phyloP scores from a whole-genome alignment of 2,329 filamentous ascomycete species.

The Phaeosphaeria sp. region DNA sequence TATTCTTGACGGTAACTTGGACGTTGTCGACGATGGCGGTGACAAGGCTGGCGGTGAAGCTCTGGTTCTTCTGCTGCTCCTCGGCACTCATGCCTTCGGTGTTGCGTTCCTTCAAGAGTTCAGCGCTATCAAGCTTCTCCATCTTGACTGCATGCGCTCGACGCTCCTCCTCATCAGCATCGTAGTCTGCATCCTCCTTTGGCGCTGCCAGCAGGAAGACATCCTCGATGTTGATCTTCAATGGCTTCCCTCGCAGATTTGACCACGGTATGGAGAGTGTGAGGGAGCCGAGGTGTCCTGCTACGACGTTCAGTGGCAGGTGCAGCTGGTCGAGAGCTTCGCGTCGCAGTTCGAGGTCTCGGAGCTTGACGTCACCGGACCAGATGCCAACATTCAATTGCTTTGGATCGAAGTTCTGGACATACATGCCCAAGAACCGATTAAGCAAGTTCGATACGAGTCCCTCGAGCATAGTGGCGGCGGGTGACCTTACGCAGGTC shows the following conservation, averaged over 20 bases:
- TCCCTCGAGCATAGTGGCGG: slow-evolving; percentile 86
- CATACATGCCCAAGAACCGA: slow-evolving; percentile 99
- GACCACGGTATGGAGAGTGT: slow-evolving; percentile 97
- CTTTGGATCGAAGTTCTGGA: slow-evolving; percentile 98
- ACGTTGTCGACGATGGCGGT: slow-evolving; percentile 99
- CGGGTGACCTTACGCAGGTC: slow-evolving; percentile 74
- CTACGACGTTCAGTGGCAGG: slow-evolving; percentile 93
- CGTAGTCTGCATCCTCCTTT: slow-evolving; percentile 92
- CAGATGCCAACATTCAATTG: slow-evolving; percentile 99
- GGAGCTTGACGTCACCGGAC: slow-evolving; percentile 96
- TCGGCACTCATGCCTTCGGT: slow-evolving; percentile 93
- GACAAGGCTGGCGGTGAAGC: slow-evolving; percentile 91
- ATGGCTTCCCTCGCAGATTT: slow-evolving; percentile 90
- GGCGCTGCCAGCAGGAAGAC: slow-evolving; percentile 94
- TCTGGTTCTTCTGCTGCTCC: slow-evolving; percentile 97
- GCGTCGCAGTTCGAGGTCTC: slow-evolving; percentile 87
- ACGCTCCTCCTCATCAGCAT: slow-evolving; percentile 89
- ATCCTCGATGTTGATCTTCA: slow-evolving; percentile 95
- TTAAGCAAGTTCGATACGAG: slow-evolving; percentile 97
- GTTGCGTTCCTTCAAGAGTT: slow-evolving; percentile 89
- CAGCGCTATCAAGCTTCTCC: slow-evolving; percentile 96
- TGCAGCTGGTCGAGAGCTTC: slow-evolving; percentile 98
- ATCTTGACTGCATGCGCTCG: slow-evolving; percentile 93
- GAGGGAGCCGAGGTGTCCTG: slow-evolving; percentile 90
- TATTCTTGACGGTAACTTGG: slow-evolving; percentile 97